Base-by-base conservation (phyloP, 768 basidiomycete genomes). In the Pisolithus tinctorius region DNA sequence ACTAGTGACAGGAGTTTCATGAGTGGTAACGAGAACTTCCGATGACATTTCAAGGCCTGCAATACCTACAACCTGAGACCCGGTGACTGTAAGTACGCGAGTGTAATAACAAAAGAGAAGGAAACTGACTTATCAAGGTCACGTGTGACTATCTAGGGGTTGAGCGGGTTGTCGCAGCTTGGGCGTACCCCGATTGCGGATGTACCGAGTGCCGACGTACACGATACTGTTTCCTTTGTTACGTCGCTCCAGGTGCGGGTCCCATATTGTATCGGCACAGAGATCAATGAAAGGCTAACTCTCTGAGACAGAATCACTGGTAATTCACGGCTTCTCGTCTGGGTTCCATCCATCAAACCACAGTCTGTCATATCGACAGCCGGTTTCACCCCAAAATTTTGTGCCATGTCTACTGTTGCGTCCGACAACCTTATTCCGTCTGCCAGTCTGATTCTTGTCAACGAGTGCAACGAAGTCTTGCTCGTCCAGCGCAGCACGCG, bases 401-500 rank as follows among this genome's bases (percentile, higher is more conserved):
- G 23, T 17, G n/a, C 29, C 6, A 31, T 37, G 29, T 37, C 49
- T 4, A 45, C 45, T 10, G 25, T 23, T 25, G 23, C 48, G 6
- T 43, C 47, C 9, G 47, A 52, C 16, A 25, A 47, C 25, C 84
- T 81, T 34, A 76, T 83, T 5, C 80, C 73, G 3, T 88, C 86
- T 45, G 83, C 86, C 0, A 86, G 83, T 58, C 65, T 86, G 43
- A 71, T 87, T 40, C 68, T 88, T 9, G 69, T 88, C 16, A 87
- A 88, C 60, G 62, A 72, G 36, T 74, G 73, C 25, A 86, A 87
- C 62, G 84, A 88, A 60, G 69, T 87, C 4, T 69, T 88, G 30
- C 71, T 88, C 16, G 85, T 88, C 3, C 84, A 86, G 34, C 70
- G 86, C 36, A 86, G 85, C 53, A 84, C 80, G 0, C 73, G 79